Percentiles rank a stretch among this genome's conserved stretches.
Evolutionary conservation across 2,329 filamentous ascomycete genomes (phyloP).

Genomic region (Apiospora malaysiana): DNA sequence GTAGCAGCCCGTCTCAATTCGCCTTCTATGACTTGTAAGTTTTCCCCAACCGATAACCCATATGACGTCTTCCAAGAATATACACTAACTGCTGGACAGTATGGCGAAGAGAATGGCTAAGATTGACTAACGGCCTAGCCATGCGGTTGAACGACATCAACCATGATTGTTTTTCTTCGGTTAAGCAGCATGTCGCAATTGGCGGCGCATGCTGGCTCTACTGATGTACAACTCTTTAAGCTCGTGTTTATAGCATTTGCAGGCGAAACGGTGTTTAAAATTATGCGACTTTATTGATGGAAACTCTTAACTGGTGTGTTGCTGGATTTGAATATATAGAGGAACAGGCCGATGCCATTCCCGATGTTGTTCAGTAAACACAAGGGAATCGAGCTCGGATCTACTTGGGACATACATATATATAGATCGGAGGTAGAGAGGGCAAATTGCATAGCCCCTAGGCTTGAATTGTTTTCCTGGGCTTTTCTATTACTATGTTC

Average conservation of each 20-base stretch:
- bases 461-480: background rate
- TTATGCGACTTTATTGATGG: background rate
- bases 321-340: background rate
- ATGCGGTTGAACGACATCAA: background rate
- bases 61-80: background rate
- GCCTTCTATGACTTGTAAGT: conserved; percentile 98
- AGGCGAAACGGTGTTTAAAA: conserved; percentile 18
- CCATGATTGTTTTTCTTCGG: background rate
- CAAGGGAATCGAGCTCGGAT: background rate
- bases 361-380: background rate
- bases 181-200: background rate
- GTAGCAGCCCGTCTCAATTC: conserved; percentile 91
- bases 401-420: background rate
- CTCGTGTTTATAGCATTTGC: conserved; percentile 16
- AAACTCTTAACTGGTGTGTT: background rate
- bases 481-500: background rate
- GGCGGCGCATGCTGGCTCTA: background rate
- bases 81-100: conserved; percentile 49
- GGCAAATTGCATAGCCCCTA: background rate
- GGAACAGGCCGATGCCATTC: background rate
- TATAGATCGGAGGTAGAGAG: background rate
- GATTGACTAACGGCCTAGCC: conserved; percentile 38
- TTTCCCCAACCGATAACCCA: background rate
- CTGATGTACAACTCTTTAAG: conserved; percentile 5
- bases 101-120: conserved; percentile 70